phyloP scores from a whole-genome alignment of 306 rosid species.

The Calophaca sinica region DNA sequence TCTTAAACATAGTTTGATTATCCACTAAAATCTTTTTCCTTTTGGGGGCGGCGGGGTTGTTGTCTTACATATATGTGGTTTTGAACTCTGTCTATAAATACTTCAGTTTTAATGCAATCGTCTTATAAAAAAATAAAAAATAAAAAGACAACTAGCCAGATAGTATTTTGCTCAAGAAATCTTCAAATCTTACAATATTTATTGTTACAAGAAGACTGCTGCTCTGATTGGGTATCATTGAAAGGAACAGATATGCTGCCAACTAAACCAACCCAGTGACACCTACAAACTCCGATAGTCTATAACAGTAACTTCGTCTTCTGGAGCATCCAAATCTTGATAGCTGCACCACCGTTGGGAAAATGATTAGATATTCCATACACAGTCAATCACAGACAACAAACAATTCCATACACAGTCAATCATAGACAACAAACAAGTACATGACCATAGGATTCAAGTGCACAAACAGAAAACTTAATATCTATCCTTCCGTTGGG shows the following conservation, averaged over 20 bases:
- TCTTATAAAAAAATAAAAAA: not conserved
- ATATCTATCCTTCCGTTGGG: not conserved
- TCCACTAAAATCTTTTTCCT: not conserved
- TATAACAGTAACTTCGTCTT: conserved; percentile 97
- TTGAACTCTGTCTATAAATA: conserved; percentile 4
- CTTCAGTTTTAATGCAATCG: not conserved
- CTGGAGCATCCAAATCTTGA: conserved; percentile 97
- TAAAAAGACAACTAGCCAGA: not conserved
- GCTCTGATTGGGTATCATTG: conserved; percentile 9
- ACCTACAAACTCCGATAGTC: conserved; percentile 89
- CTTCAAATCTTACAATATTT: no score
- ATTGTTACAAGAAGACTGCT: conserved; percentile 20
- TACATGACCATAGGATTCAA: not conserved
- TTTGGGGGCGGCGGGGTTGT: not conserved
- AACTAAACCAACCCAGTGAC: conserved; percentile 14
- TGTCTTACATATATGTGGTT: not conserved
- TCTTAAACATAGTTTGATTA: not conserved
- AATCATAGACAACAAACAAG: conserved; percentile 46
- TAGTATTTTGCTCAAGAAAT: not conserved
- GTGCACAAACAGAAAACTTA: not conserved
- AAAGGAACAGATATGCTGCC: conserved; percentile 30
- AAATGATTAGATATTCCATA: conserved; percentile 1
- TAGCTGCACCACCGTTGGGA: conserved; percentile 67
- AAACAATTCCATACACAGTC: conserved; percentile 9
- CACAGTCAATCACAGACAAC: conserved; percentile 50